These are phyloP conservation scores for Pachyrhizus erosus DNA, from an alignment of 306 rosid genomes.

Conservation along the genomic window DNA sequence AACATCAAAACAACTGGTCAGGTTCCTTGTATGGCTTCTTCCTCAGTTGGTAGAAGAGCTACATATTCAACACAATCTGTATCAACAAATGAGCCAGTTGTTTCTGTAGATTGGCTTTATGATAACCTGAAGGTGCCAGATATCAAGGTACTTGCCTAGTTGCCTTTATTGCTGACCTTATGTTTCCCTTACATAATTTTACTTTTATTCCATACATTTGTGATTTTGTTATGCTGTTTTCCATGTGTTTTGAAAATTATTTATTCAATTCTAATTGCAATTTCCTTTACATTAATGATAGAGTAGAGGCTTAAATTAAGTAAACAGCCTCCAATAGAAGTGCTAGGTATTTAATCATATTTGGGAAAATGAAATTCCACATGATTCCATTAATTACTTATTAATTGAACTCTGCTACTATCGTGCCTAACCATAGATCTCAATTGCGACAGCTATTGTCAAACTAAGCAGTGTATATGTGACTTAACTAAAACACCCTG, in stretches of 20 bases:
- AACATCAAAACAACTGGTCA: constrained; percentile 45
- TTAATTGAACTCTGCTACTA: constrained; percentile 1
- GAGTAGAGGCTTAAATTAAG: not conserved
- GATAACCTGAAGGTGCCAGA: constrained; percentile 79
- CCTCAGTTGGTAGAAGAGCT: constrained; percentile 58
- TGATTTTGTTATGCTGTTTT: not conserved
- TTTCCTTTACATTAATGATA: constrained; percentile 15
- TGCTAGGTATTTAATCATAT: constrained; percentile 14
- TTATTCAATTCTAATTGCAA: constrained; percentile 1
- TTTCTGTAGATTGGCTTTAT: constrained; percentile 92
- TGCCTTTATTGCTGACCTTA: not conserved
- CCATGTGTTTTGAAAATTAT: not conserved
- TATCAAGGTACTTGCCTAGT: constrained; percentile 71
- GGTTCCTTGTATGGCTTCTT: constrained; percentile 71
- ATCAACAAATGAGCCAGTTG: constrained; percentile 78
- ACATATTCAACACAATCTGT: constrained; percentile 65
- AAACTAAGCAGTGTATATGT: not conserved
- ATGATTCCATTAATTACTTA: not conserved
- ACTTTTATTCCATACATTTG: constrained; percentile 7
- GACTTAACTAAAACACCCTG: not conserved
- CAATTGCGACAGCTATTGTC: not conserved
- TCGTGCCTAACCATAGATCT: not conserved
- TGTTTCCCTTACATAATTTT: constrained; percentile 1
- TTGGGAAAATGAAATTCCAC: constrained; percentile 19
- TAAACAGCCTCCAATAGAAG: not conserved